A percentile compares a stretch with the other conserved stretches of the same genome.
Conservation (phyloP, 2,329 filamentous ascomycete species). For the Magnaporthiopsis poae region DNA sequence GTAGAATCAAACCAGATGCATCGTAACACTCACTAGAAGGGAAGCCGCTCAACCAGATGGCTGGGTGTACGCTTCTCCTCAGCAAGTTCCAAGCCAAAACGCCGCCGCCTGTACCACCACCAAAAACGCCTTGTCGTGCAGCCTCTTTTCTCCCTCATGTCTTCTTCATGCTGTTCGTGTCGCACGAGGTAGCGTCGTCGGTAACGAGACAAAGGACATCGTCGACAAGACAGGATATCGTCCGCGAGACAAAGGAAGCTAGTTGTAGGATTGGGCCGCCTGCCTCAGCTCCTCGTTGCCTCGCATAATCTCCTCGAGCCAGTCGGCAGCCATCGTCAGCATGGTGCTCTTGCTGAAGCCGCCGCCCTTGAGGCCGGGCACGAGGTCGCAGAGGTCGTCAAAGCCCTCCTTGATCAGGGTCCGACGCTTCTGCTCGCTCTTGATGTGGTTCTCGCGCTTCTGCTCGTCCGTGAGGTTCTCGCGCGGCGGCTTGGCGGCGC, state of each 20-base stretch:
- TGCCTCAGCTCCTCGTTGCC: slow-evolving; percentile 54
- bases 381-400: slow-evolving; percentile 65
- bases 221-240: not conserved
- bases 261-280: not conserved
- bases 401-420: slow-evolving; percentile 76
- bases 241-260: not conserved
- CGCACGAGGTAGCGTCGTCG: not conserved
- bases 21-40: not conserved
- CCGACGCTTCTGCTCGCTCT: slow-evolving; percentile 76
- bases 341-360: slow-evolving; percentile 77
- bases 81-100: not conserved
- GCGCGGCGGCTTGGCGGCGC: slow-evolving; percentile 36
- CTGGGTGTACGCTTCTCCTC: not conserved
- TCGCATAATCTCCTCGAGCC: slow-evolving; percentile 61
- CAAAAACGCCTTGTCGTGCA: not conserved
- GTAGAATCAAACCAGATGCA: not conserved
- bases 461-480: slow-evolving; percentile 73
- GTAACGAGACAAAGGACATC: no score
- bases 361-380: slow-evolving; percentile 63
- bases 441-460: slow-evolving; percentile 77
- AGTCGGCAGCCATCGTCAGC: slow-evolving; percentile 65
- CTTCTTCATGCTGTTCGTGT: not conserved
- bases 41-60: not conserved
- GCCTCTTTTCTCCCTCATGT: not conserved
- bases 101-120: not conserved